These are phyloP conservation scores for Alternaria burnsii DNA, from an alignment of 2,329 filamentous ascomycete species.

Conservation along the genomic window DNA sequence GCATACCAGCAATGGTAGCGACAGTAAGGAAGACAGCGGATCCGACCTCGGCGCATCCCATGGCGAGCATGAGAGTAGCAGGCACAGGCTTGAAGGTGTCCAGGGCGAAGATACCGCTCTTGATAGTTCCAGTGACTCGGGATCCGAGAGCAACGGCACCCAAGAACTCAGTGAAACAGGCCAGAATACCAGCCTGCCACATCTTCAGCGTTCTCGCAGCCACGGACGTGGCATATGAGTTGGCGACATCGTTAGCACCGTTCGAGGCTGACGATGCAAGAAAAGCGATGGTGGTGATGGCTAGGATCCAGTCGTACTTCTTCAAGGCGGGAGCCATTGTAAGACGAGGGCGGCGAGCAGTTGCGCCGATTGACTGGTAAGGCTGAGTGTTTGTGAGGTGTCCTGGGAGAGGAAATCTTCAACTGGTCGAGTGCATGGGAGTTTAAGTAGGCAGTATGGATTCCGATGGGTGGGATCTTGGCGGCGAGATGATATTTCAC, in stretches of 20 bases:
- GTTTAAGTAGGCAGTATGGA: slow-evolving; percentile 9
- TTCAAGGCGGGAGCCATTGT: slow-evolving; percentile 17
- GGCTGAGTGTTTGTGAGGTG: not conserved
- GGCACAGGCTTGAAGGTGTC: slow-evolving; percentile 59
- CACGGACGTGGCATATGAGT: slow-evolving; percentile 57
- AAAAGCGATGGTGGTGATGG: slow-evolving; percentile 51
- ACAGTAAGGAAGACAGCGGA: slow-evolving; percentile 56
- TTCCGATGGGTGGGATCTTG: not conserved
- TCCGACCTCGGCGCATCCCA: slow-evolving; percentile 61
- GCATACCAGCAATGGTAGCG: slow-evolving; percentile 63
- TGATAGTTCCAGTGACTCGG: slow-evolving; percentile 68
- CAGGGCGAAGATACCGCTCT: slow-evolving; percentile 66
- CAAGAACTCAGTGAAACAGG: slow-evolving; percentile 60
- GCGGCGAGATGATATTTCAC: slow-evolving; percentile 1
- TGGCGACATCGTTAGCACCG: slow-evolving; percentile 63
- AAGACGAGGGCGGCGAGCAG: slow-evolving; percentile 3
- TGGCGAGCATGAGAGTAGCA: slow-evolving; percentile 65
- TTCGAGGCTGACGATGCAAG: slow-evolving; percentile 48
- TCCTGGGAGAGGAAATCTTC: not conserved
- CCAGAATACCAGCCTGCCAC: slow-evolving; percentile 61
- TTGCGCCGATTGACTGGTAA: slow-evolving; percentile 4
- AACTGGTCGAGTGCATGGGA: not conserved
- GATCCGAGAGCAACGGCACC: slow-evolving; percentile 62
- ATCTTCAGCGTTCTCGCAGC: slow-evolving; percentile 62
- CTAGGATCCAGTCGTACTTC: slow-evolving; percentile 53